Evolutionary conservation across 225 moss, liverwort and hornwort genomes (phyloP), one percentile per base, ranked within the genome.

Genomic region (Bryum argenteum): DNA sequence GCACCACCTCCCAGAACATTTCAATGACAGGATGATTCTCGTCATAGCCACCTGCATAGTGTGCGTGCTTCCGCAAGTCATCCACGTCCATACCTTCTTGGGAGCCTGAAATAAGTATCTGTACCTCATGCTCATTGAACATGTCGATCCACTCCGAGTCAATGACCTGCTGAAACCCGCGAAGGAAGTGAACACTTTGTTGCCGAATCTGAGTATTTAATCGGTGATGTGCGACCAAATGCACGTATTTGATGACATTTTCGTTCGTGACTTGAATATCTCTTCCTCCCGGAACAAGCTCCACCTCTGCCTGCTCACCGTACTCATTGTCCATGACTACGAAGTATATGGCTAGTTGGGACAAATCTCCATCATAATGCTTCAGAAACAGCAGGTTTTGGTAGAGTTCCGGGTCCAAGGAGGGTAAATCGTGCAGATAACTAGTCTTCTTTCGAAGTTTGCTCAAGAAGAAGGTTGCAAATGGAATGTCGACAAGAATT

Each of bases 21-120:
- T 98, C 91, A 82, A 98, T 98, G 48, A 98, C 98, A 74, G 98
- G 94, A 81, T 98, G 98, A 58, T 85, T 71, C 97, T 92, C 94
- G 77, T 92, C 81, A 73, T 98, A 98, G 63, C 98, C 98, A 81
- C 94, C 94, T 63, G 92, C 53, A 70, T 98, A 98, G 72, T 94
- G 80, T 45, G 92, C 88, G 71, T 98, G 89, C 24, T 88, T 88
- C 24, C 91, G 91, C 69, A 98, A 80, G 83, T 98, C 98, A 63
- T 98, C 92, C 58, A 98, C 88, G 83, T 98, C 98, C 98, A 98
- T 91, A 70, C 98, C 98, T 83, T 98, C 98, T 24, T 98, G 94
- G 54, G 98, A 98, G 52, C 98, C 98, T 78, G 98, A 98, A 82
- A 98, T 98, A 69, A 98, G 85, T 77, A 89, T 89, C 94, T 98